Conservation (phyloP, 305 asterid genomes). For the Fraxinus sp. region DNA sequence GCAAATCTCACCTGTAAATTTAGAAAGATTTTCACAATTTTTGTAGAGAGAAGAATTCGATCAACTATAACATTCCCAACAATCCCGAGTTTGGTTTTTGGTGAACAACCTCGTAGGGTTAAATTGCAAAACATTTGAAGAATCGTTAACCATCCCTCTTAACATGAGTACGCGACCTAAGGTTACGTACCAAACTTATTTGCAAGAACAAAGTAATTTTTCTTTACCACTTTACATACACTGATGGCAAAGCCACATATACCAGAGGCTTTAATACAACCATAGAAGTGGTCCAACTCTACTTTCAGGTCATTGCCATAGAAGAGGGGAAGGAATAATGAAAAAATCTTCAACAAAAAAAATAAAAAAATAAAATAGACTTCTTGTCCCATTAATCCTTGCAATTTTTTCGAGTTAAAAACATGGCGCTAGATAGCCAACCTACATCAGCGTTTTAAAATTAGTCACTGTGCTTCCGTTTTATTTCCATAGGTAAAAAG, state of each 20-base stretch:
- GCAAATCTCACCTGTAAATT: too few relatives aligned
- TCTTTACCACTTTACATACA: background rate
- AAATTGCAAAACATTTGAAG: background rate
- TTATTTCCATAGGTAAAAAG: background rate
- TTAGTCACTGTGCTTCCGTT: background rate
- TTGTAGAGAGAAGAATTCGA: background rate
- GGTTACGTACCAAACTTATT: background rate
- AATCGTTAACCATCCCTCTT: background rate
- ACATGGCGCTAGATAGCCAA: background rate
- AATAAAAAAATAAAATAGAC: too few relatives aligned
- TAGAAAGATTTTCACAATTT: too few relatives aligned
- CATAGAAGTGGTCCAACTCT: background rate
- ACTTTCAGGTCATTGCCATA: background rate
- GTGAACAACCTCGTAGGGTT: background rate
- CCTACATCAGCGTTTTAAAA: too few relatives aligned
- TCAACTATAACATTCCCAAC: background rate
- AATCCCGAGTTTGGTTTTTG: background rate
- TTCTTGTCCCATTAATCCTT: background rate
- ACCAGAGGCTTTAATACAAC: background rate
- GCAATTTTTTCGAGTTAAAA: background rate
- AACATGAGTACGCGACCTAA: background rate
- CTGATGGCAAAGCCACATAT: conserved; percentile 14
- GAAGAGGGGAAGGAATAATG: background rate
- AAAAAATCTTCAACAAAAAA: background rate
- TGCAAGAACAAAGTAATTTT: background rate